phyloP scores from a whole-genome alignment of 2,329 filamentous ascomycete species.

The Tolypocladium pustulatum region DNA sequence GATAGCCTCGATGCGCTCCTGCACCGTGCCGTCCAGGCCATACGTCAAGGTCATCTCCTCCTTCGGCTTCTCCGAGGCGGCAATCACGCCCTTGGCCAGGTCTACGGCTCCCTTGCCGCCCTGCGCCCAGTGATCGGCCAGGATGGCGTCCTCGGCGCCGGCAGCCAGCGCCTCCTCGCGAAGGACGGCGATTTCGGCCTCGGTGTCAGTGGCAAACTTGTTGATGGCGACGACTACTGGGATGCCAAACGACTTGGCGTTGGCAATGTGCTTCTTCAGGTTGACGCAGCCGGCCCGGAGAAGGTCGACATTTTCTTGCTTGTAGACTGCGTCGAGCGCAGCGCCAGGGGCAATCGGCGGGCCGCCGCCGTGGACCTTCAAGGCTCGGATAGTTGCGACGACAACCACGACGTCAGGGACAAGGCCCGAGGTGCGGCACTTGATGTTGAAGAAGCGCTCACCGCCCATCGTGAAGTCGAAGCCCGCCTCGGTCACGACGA shows the following conservation, averaged over 20 bases:
- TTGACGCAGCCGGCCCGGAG: constrained; percentile 87
- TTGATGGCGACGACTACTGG: constrained; percentile 97
- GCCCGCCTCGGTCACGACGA: constrained; percentile 91
- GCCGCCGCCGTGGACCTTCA: constrained; percentile 95
- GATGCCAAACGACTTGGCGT: constrained; percentile 80
- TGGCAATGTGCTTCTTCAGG: constrained; percentile 87
- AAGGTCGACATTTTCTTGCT: constrained; percentile 85
- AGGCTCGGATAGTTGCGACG: constrained; percentile 86
- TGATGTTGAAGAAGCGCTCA: constrained; percentile 99
- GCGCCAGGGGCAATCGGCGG: constrained; percentile 87
- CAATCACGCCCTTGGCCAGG: constrained; percentile 77
- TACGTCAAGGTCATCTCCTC: constrained; percentile 85
- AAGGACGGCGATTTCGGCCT: constrained; percentile 81
- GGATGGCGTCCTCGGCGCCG: constrained; percentile 85
- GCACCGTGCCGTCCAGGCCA: constrained; percentile 63
- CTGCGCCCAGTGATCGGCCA: constrained; percentile 94
- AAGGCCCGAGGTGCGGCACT: constrained; percentile 89
- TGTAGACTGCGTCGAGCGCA: constrained; percentile 77
- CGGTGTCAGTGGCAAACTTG: constrained; percentile 87
- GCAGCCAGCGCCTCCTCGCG: constrained; percentile 85
- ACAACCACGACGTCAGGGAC: constrained; percentile 89
- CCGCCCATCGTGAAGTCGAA: constrained; percentile 99
- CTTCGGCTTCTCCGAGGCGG: constrained; percentile 72
- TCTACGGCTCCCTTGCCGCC: constrained; percentile 85
- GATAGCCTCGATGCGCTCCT: constrained; percentile 85